Evolutionary conservation across 306 rosid genomes (phyloP).

Genomic region (Arachis hypogaea): DNA sequence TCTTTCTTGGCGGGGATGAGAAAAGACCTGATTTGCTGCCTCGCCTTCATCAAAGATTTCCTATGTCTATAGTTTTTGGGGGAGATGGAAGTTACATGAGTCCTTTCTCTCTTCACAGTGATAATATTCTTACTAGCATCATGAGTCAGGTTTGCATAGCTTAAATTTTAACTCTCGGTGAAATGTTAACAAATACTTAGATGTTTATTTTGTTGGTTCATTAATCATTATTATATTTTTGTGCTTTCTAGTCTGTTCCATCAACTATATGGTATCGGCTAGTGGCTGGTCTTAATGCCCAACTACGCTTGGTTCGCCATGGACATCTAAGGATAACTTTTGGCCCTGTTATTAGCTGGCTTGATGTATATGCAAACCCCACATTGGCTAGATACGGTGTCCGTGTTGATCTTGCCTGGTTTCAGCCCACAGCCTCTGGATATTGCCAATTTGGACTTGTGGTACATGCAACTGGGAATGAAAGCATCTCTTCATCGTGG

Average conservation of each 20-base stretch:
- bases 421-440: constrained; percentile 93
- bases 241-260: constrained; percentile 66
- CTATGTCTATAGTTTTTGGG: constrained; percentile 83
- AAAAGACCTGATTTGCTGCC: constrained; percentile 84
- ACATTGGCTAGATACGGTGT: constrained; percentile 58
- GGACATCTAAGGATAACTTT: constrained; percentile 76
- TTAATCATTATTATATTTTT: constrained; percentile 33
- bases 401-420: constrained; percentile 80
- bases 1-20: constrained; percentile 97
- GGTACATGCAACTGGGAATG: constrained; percentile 57
- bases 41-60: constrained; percentile 79
- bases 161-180: constrained; percentile 26
- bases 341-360: constrained; percentile 73
- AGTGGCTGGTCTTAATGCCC: constrained; percentile 96
- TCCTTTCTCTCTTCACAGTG: constrained; percentile 82
- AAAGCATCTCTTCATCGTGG: constrained; percentile 38
- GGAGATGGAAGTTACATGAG: constrained; percentile 97
- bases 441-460: constrained; percentile 84
- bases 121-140: constrained; percentile 85
- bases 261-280: constrained; percentile 96
- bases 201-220: constrained; percentile 35
- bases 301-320: constrained; percentile 70
- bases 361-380: constrained; percentile 74
- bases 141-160: constrained; percentile 80
- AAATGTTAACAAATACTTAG: constrained; percentile 18